A percentile compares a stretch with the other conserved stretches of the same genome.
These are phyloP conservation scores for Lepiota brunneoincarnata DNA, from an alignment of 768 basidiomycete genomes.

Conservation along the genomic window DNA sequence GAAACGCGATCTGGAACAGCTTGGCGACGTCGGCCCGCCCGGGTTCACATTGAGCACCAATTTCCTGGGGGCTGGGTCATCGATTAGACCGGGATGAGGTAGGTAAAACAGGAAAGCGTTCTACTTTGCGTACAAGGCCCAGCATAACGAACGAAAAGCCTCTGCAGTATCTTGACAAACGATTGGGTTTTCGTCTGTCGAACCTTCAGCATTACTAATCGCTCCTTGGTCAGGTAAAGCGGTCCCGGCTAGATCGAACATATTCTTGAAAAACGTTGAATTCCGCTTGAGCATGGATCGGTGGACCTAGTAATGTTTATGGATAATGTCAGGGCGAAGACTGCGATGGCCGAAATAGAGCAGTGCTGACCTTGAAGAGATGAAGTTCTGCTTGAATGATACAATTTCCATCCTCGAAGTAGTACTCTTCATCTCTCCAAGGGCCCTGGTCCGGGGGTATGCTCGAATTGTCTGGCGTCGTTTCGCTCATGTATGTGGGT, in stretches of 20 bases:
- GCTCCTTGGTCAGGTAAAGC: not conserved
- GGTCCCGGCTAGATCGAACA: not conserved
- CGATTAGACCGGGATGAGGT: not conserved
- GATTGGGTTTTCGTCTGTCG: not conserved
- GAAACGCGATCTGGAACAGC: not conserved
- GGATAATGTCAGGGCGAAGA: too few relatives aligned
- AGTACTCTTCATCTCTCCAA: constrained; percentile 5
- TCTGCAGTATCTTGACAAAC: constrained; percentile 10
- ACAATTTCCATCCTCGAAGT: constrained; percentile 13
- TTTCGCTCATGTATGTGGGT: too few relatives aligned
- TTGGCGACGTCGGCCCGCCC: not conserved
- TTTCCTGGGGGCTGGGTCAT: not conserved
- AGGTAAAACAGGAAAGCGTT: not conserved
- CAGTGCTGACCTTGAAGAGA: constrained; percentile 15
- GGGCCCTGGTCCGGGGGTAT: not conserved
- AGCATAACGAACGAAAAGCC: constrained; percentile 19
- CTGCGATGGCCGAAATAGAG: too few relatives aligned
- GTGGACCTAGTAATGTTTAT: not conserved
- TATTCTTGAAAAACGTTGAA: not conserved
- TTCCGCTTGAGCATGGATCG: not conserved
- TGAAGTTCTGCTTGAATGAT: constrained; percentile 12
- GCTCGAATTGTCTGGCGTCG: not conserved
- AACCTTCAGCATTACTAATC: not conserved
- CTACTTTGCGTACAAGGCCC: constrained; percentile 19
- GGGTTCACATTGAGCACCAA: not conserved